Percentiles rank a stretch among this genome's conserved stretches.
Conservation (phyloP, 305 asterid species). For the Caryopteris hybrid region DNA sequence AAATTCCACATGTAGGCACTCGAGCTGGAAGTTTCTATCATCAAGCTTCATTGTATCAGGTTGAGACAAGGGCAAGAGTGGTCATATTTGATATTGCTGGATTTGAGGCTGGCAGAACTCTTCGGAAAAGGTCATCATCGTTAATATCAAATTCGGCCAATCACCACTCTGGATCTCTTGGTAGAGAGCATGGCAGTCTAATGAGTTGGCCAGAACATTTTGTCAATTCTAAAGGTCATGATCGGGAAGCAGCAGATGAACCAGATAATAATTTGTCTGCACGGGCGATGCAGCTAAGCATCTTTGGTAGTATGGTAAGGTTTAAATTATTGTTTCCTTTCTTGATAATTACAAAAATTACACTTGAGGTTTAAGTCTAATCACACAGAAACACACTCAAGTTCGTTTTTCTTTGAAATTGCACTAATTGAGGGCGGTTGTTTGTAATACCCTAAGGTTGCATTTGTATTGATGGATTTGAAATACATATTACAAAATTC, state of each 20-base stretch:
- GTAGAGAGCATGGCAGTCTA: conserved; percentile 47
- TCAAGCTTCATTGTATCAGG: conserved; percentile 52
- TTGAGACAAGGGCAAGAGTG: conserved; percentile 76
- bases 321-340: not conserved
- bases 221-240: conserved; percentile 26
- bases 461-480: too few relatives aligned
- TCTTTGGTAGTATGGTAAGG: conserved; percentile 75
- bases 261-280: conserved; percentile 53
- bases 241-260: conserved; percentile 29
- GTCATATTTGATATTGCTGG: conserved; percentile 67
- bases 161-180: conserved; percentile 44
- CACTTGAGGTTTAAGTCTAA: too few relatives aligned
- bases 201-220: conserved; percentile 82
- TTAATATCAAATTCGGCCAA: conserved; percentile 42
- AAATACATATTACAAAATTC: too few relatives aligned
- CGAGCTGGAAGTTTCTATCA: not conserved
- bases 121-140: conserved; percentile 50
- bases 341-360: too few relatives aligned
- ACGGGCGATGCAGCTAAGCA: conserved; percentile 73
- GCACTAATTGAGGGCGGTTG: too few relatives aligned
- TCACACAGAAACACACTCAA: too few relatives aligned
- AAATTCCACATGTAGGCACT: not conserved
- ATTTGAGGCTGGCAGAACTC: conserved; percentile 30
- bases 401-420: too few relatives aligned
- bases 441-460: too few relatives aligned